These are phyloP conservation scores for Narthecium ossifragum DNA, from an alignment of 106 monocot genomes.

Conservation along the genomic window DNA sequence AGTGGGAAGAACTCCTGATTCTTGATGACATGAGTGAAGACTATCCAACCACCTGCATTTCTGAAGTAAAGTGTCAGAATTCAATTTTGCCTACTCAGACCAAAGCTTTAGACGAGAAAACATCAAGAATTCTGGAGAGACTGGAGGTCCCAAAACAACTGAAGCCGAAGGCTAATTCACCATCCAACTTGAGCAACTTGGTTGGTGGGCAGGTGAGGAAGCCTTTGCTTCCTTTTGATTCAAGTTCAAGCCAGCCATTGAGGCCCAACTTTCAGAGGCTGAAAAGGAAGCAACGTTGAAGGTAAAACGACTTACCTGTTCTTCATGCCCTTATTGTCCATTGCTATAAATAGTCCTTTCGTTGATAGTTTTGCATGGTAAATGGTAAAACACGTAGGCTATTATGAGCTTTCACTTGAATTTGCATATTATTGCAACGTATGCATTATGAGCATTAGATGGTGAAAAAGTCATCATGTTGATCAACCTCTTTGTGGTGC, in stretches of 20 bases:
- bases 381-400: too few relatives aligned
- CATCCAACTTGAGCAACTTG: constrained; percentile 2
- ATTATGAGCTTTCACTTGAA: too few relatives aligned
- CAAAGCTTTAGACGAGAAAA: constrained; percentile 56
- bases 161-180: constrained; percentile 24
- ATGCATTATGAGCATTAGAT: too few relatives aligned
- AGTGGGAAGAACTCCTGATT: constrained; percentile 71
- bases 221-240: constrained; percentile 31
- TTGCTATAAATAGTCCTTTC: too few relatives aligned
- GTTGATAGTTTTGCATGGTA: too few relatives aligned
- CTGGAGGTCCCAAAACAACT: constrained; percentile 57
- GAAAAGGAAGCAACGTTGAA: constrained; percentile 41
- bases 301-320: not conserved
- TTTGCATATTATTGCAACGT: too few relatives aligned
- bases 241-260: constrained; percentile 51
- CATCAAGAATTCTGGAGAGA: constrained; percentile 76
- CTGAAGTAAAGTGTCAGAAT: constrained; percentile 12
- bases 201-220: constrained; percentile 30
- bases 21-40: constrained; percentile 34
- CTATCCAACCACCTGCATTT: constrained; percentile 9
- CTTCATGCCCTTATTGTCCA: not conserved
- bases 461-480: too few relatives aligned
- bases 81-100: constrained; percentile 2
- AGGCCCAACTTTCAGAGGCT: constrained; percentile 54
- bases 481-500: too few relatives aligned